Conservation (phyloP, 140 eudicot genomes). For the Bidens hawaiensis region DNA sequence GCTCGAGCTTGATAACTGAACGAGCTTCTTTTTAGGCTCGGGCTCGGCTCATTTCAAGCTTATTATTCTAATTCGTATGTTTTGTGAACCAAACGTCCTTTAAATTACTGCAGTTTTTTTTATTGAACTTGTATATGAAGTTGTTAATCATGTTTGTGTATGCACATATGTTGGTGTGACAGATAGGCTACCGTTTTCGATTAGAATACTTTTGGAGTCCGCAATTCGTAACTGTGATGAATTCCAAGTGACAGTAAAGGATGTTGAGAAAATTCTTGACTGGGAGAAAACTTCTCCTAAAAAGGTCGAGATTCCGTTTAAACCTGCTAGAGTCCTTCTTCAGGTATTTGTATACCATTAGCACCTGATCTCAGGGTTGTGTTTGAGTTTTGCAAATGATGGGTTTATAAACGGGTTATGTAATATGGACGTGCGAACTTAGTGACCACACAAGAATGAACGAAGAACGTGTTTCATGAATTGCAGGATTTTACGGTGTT, state of each 20-base stretch:
- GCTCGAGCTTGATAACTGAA: too few relatives aligned
- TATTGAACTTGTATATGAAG: not conserved
- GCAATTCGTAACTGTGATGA: conserved; percentile 57
- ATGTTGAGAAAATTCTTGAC: conserved; percentile 66
- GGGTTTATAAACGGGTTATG: not conserved
- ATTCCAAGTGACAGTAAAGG: conserved; percentile 53
- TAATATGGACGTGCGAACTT: too few relatives aligned
- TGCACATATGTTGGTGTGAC: not conserved
- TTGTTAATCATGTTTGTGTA: not conserved
- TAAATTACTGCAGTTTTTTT: too few relatives aligned
- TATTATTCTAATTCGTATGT: too few relatives aligned
- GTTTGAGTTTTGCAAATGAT: not conserved
- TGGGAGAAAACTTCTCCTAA: conserved; percentile 56
- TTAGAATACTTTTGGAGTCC: conserved; percentile 54
- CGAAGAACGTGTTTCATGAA: not conserved
- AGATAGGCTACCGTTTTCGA: conserved; percentile 59
- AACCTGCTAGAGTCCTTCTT: conserved; percentile 69
- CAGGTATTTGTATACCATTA: conserved; percentile 35
- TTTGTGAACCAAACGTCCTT: too few relatives aligned
- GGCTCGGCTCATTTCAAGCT: too few relatives aligned
- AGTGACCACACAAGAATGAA: not conserved
- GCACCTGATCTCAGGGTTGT: not conserved
- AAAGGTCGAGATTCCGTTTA: conserved; percentile 62
- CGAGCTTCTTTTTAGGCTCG: too few relatives aligned
- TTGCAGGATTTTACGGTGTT: conserved; percentile 68